phyloP scores from a whole-genome alignment of 83 land plant species.

The Picea abies region DNA sequence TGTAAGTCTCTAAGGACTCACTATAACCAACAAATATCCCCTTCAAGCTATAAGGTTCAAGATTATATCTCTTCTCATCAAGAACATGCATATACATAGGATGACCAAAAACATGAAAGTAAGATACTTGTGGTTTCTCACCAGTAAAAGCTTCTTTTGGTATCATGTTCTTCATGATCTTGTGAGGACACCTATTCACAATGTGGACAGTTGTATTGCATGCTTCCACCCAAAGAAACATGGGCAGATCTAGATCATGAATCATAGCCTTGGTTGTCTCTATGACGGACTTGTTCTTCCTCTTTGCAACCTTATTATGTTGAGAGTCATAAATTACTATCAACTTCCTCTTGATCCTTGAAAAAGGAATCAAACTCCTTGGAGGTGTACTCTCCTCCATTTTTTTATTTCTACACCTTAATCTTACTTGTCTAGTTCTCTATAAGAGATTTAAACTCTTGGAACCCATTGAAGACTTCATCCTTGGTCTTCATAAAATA shows the following conservation, averaged over 20 bases:
- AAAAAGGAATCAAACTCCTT: not conserved
- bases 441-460: too few relatives aligned
- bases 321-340: not conserved
- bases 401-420: not conserved
- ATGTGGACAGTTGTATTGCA: not conserved
- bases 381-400: not conserved
- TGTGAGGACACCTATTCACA: not conserved
- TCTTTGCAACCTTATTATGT: not conserved
- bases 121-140: not conserved
- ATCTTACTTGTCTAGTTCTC: not conserved
- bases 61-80: not conserved
- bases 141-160: not conserved
- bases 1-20: not conserved
- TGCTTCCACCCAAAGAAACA: too few relatives aligned
- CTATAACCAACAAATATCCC: not conserved
- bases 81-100: not conserved
- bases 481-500: too few relatives aligned
- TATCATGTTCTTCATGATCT: not conserved
- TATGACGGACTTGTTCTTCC: too few relatives aligned
- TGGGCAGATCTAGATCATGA: too few relatives aligned
- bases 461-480: too few relatives aligned
- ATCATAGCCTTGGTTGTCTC: too few relatives aligned
- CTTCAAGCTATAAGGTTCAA: not conserved
- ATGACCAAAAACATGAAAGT: not conserved
- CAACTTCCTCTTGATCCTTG: not conserved